These are phyloP conservation scores for Solanum habrochaites DNA, from an alignment of 257 asterid species.

Conservation along the genomic window DNA sequence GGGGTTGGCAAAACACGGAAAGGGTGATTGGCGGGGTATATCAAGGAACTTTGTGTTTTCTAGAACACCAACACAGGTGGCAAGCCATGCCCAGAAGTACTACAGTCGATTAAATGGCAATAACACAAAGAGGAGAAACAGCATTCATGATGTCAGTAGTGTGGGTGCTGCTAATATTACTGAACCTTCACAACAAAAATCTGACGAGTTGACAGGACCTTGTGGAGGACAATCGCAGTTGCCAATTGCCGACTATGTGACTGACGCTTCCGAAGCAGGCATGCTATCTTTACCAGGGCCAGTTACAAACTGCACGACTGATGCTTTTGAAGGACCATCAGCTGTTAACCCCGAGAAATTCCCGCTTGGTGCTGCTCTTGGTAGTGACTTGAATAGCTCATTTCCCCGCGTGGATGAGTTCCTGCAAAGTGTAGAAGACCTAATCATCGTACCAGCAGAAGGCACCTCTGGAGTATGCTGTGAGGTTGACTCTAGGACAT, in stretches of 20 bases:
- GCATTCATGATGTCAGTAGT: not conserved
- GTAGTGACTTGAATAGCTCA: not conserved
- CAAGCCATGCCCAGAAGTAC: conserved; percentile 1
- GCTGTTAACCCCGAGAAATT: not conserved
- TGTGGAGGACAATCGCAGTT: not conserved
- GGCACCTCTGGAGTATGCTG: not conserved
- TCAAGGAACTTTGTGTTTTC: not conserved
- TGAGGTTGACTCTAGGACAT: not conserved
- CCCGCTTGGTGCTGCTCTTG: not conserved
- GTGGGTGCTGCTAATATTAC: not conserved
- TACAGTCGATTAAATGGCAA: not conserved
- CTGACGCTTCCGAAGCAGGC: not conserved
- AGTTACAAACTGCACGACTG: not conserved
- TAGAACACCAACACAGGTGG: not conserved
- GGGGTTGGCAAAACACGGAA: not conserved
- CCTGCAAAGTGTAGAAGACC: not conserved
- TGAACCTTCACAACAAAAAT: not conserved
- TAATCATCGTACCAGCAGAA: not conserved
- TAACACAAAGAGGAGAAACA: not conserved
- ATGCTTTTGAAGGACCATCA: not conserved
- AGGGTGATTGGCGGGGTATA: not conserved
- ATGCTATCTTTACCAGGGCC: not conserved
- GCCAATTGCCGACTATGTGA: not conserved
- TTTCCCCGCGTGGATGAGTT: not conserved
- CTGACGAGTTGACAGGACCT: not conserved